Evolutionary conservation across 441 rosid species (phyloP).

Genomic region (Hura crepitans): DNA sequence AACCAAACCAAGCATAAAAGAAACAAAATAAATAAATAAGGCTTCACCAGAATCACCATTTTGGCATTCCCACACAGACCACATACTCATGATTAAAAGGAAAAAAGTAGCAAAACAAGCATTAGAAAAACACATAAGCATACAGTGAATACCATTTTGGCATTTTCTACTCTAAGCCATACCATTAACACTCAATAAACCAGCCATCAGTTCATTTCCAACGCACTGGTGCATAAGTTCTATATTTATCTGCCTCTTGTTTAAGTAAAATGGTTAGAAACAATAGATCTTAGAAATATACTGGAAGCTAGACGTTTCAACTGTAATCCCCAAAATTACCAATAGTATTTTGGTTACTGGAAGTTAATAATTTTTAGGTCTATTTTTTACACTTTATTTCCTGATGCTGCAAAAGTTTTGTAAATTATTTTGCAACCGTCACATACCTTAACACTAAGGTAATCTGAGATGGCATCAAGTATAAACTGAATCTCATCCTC

Average conservation of each 20-base stretch:
- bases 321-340: too few relatives aligned
- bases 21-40: too few relatives aligned
- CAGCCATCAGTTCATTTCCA: neutral
- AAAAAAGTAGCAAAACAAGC: too few relatives aligned
- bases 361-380: neutral
- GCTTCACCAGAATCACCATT: neutral
- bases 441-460: constrained; percentile 71
- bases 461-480: constrained; percentile 88
- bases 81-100: neutral
- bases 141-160: neutral
- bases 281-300: too few relatives aligned
- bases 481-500: constrained; percentile 96
- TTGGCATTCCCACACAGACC: neutral
- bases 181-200: neutral
- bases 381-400: neutral
- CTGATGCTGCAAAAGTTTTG: neutral
- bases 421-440: neutral
- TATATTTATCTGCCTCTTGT: neutral
- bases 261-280: too few relatives aligned
- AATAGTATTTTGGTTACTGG: neutral
- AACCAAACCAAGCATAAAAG: constrained; percentile 12
- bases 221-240: neutral
- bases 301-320: too few relatives aligned
- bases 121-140: too few relatives aligned
- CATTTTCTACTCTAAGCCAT: neutral